Conservation (phyloP, 1,284 basidiomycete species). For the Cryptococcus depauperatus region DNA sequence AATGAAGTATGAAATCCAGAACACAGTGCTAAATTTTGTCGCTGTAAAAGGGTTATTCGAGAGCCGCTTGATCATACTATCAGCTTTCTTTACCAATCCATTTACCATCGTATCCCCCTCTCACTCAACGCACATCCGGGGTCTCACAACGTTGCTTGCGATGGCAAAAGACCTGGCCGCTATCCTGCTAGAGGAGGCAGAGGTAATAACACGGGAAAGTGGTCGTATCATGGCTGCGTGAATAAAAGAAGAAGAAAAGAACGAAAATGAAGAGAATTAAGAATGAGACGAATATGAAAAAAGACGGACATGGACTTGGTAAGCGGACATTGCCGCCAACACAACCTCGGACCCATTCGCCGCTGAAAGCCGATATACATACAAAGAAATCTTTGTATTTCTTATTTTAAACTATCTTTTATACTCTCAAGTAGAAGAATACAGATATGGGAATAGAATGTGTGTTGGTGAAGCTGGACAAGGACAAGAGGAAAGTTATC, state of each 20-base stretch:
- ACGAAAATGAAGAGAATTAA: background rate
- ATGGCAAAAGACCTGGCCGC: constrained; percentile 8
- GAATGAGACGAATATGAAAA: background rate
- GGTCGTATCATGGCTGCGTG: constrained; percentile 29
- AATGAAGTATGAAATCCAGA: constrained; percentile 33
- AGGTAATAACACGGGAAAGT: constrained; percentile 25
- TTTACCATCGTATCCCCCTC: background rate
- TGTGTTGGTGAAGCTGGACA: too few species aligned
- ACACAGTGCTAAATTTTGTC: constrained; percentile 11
- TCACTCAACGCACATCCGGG: constrained; percentile 9
- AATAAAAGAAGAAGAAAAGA: background rate
- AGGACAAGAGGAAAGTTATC: too few species aligned
- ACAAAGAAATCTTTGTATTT: too few species aligned
- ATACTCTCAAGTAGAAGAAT: too few species aligned
- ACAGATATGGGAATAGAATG: too few species aligned
- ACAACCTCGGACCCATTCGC: too few species aligned
- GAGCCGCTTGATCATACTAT: constrained; percentile 4
- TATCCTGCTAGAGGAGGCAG: constrained; percentile 12
- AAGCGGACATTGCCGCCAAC: too few species aligned
- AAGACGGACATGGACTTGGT: too few species aligned
- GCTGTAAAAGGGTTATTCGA: constrained; percentile 6
- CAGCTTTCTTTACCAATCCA: background rate
- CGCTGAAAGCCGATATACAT: too few species aligned
- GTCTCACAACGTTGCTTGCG: constrained; percentile 10
- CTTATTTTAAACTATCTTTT: too few species aligned